Evolutionary conservation across 768 basidiomycete species (phyloP), one percentile per base, ranked within the genome.

Genomic region (Termitomyces eurrhizus): DNA sequence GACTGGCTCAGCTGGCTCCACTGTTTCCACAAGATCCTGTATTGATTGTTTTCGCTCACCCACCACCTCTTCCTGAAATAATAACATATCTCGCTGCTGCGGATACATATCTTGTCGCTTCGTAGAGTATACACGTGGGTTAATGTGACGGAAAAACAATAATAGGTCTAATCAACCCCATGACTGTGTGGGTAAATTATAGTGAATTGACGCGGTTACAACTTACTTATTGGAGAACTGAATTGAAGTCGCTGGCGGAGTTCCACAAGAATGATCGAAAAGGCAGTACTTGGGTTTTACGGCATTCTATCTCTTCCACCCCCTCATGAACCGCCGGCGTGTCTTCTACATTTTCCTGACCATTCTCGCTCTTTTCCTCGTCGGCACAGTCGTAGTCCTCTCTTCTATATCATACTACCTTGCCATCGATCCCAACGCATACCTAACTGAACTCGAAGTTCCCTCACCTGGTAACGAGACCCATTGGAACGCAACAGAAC

Each of bases 341-440:
- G 66, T 76, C 16, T 61, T 82, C 64, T 77, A 77, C 67, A 70
- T 77, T 62, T 74, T 75, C 63, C 77, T 83, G 62, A 72, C 74
- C 59, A 65, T 82, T 64, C 76, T 96, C 67, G 87, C 85, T 59
- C 81, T 93, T 66, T 74, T 95, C 77, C 87, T 98, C 59, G 67
- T 91, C 24, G 94, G 94, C 50, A 98, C 95, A 21, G 85, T 97
- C 74, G 67, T 92, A 73, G 94, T 98, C 60, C 87, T 98, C 71
- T 92, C 92, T 9, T 94, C 92, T 26, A 84, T 98, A 52, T 90
- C 94, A 21, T 92, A 89, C 73, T 95, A 94, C 70, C 89, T 96
- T 62, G 81, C 86, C 62, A 93, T 98, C 69, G 84, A 88, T 72
- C 73, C 84, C 53, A 75, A 78, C 41, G 93, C 93, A 32, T 95